These are phyloP conservation scores for Komagataella mondaviorum DNA, from an alignment of 805 yeast genomes.

Conservation along the genomic window DNA sequence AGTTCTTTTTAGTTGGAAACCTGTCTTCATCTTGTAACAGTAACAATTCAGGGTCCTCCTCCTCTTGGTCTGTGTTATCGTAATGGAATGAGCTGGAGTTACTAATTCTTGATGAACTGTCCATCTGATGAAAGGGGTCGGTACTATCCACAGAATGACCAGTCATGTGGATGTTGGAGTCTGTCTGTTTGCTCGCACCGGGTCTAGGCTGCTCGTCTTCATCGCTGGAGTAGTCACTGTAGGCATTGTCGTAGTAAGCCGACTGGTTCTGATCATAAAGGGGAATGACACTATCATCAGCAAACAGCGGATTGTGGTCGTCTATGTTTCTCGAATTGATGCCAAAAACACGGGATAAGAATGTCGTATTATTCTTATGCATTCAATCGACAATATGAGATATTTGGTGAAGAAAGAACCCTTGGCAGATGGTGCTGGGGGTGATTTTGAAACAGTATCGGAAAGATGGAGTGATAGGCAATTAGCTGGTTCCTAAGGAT, in stretches of 20 bases:
- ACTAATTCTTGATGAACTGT: neutral
- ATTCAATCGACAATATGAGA: neutral
- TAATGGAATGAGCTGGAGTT: neutral
- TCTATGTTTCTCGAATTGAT: constrained; percentile 16
- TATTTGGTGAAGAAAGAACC: neutral
- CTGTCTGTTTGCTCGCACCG: neutral
- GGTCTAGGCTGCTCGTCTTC: constrained; percentile 5
- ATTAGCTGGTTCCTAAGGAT: neutral
- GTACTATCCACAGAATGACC: neutral
- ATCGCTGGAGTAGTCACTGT: constrained; percentile 2
- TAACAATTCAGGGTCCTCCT: constrained; percentile 2
- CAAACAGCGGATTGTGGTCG: constrained; percentile 14
- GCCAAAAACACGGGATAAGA: constrained; percentile 53
- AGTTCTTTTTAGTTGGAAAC: neutral
- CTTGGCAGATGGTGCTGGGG: neutral
- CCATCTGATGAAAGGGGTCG: neutral
- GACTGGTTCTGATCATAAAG: constrained; percentile 3
- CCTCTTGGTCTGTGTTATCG: constrained; percentile 1
- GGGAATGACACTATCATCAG: constrained; percentile 5
- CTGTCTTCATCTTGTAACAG: constrained; percentile 1
- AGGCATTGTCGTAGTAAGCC: constrained; percentile 5
- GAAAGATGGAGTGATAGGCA: neutral
- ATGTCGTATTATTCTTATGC: constrained; percentile 28
- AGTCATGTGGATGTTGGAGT: neutral
- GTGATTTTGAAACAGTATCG: neutral